Evolutionary conservation across 768 basidiomycete genomes (phyloP).

Genomic region (Xerocomellus amylosporus): DNA sequence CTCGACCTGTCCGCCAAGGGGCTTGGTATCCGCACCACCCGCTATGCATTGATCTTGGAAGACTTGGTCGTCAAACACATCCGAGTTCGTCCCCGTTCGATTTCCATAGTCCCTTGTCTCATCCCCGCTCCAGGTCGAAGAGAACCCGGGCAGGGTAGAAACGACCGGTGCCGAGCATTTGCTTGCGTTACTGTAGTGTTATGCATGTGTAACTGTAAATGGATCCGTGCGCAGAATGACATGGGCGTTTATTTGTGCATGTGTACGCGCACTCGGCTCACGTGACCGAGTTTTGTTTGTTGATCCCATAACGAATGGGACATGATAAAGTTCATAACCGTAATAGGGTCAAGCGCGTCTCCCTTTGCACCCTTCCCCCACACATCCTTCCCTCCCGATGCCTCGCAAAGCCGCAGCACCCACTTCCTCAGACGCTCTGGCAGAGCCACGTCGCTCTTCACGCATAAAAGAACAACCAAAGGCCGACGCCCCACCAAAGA

Average conservation of each 20-base stretch:
- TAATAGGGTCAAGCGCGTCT: conserved; percentile 34
- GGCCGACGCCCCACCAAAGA: conserved; percentile 49
- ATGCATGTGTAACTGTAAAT: no score
- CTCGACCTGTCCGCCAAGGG: conserved; percentile 49
- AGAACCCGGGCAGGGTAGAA: background rate
- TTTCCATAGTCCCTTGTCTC: background rate
- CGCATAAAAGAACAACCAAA: conserved; percentile 75
- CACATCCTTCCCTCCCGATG: conserved; percentile 39
- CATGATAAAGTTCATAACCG: conserved; percentile 32
- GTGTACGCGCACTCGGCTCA: conserved; percentile 31
- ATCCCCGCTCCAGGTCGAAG: conserved; percentile 12
- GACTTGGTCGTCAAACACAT: conserved; percentile 69
- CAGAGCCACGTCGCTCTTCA: conserved; percentile 66
- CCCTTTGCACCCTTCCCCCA: conserved; percentile 19
- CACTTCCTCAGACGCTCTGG: conserved; percentile 32
- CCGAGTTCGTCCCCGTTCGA: conserved; percentile 39
- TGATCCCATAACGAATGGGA: conserved; percentile 24
- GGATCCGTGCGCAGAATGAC: conserved; percentile 19
- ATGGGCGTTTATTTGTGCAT: conserved; percentile 25
- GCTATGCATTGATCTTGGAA: conserved; percentile 66
- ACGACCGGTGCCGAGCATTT: conserved; percentile 15
- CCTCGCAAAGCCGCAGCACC: conserved; percentile 66
- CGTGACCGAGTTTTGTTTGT: conserved; percentile 37
- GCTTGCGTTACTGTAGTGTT: conserved; percentile 11
- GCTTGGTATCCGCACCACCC: conserved; percentile 55